These are phyloP conservation scores for Pyricularia sp. DNA, from an alignment of 2,329 filamentous ascomycete species.

Conservation along the genomic window DNA sequence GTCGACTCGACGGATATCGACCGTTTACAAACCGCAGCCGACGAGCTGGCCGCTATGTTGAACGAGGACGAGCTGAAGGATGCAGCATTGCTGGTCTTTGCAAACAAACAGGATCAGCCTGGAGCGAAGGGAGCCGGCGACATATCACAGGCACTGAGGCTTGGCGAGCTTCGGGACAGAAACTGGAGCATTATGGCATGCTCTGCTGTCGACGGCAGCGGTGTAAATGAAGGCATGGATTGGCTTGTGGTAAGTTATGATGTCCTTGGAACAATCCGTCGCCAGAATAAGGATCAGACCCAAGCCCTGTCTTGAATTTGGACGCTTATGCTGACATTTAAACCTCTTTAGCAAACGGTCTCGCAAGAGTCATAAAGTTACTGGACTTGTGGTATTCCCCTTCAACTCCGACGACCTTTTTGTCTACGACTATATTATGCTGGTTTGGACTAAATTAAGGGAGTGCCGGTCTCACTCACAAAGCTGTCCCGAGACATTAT, in stretches of 20 bases:
- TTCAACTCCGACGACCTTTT: background rate
- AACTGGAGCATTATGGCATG: conserved; percentile 99
- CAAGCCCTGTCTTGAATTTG: background rate
- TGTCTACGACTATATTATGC: background rate
- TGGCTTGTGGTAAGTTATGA: conserved; percentile 75
- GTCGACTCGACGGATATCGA: conserved; percentile 98
- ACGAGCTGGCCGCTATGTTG: conserved; percentile 90
- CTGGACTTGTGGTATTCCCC: background rate
- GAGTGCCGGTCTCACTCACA: background rate
- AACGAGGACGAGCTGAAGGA: conserved; percentile 96
- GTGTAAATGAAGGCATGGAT: conserved; percentile 96
- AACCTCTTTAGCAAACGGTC: conserved; percentile 27
- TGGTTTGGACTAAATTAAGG: background rate
- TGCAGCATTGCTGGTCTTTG: conserved; percentile 86
- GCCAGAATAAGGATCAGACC: background rate
- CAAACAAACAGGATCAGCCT: conserved; percentile 98
- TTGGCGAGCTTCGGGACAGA: conserved; percentile 86
- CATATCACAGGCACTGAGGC: conserved; percentile 84
- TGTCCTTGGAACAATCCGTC: background rate
- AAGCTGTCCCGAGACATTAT: background rate
- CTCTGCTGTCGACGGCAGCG: conserved; percentile 89
- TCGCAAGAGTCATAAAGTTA: conserved; percentile 23
- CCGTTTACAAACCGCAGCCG: conserved; percentile 80
- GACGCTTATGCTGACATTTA: conserved; percentile 7
- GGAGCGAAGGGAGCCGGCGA: conserved; percentile 94